Evolutionary conservation across 805 yeast genomes (phyloP), one percentile per base, ranked within the genome.

Genomic region (Yarrowia yakushimensis): DNA sequence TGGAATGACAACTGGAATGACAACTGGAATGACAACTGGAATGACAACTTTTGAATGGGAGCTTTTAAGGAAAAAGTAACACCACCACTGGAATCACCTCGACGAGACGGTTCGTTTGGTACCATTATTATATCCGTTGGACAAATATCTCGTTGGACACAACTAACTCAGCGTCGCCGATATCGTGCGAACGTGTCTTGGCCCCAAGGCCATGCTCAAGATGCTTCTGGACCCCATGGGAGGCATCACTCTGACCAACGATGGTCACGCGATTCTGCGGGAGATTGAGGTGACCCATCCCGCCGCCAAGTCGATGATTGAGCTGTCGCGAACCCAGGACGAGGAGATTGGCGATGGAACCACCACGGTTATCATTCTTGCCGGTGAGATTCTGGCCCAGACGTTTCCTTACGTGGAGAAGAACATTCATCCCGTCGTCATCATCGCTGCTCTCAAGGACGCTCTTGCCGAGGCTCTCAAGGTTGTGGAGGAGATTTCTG

Each of bases 291-390:
- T 77, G n/a, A 91, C 97, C 4, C 99, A 94, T 74, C 99, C 99
- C 11, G 99, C 99, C 4, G 99, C 99, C 50, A 94, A 94, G 77
- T 88, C 96, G 31, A 94, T 94, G 98, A 88, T 94, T 72, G 99
- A 94, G 77, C 82, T 94, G 67, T 85, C 94, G 70, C 84, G 99
- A 77, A 92, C 99, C 7, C 97, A 93, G 78, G 99, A 93, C 73
- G 99, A 93, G 77, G 99, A 93, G 77, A 99, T 85, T 63, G 99
- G 99, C 63, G 99, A 94, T 72, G 98, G 98, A 65, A 92, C 99
- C 65, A 94, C 99, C 25, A 87, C 97, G 9, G 99, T 94, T 62
- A 94, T 94, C 71, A 93, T 94, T 66, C 79, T 93, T 63, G 98
- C 99, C 18, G 99, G 99, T 66, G 99, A 94, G 74, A 90, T 94